Evolutionary conservation across 208 protist genomes (phyloP).

Genomic region (Acanthamoeba castellanii): DNA sequence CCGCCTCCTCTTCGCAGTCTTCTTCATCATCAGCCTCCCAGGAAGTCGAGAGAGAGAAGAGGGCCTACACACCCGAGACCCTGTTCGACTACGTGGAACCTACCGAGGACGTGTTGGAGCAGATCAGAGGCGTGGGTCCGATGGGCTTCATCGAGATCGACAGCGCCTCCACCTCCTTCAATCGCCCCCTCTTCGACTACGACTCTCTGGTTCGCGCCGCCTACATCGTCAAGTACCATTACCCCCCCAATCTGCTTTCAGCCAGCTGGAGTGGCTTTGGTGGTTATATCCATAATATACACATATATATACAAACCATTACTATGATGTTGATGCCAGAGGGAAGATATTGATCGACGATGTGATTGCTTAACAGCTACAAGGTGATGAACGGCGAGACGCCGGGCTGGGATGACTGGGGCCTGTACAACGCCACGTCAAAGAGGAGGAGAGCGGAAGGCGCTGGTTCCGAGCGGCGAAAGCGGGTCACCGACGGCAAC

Average conservation of each 20-base stretch:
- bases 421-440: neutral
- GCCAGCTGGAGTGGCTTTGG: neutral
- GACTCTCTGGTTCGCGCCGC: neutral
- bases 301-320: no score
- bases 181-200: constrained; percentile 32
- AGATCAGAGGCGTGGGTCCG: neutral
- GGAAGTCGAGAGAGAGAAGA: neutral
- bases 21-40: neutral
- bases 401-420: neutral
- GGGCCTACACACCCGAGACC: neutral
- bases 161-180: constrained; percentile 22
- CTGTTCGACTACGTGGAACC: neutral
- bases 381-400: neutral
- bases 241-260: neutral
- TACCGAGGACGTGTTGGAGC: neutral
- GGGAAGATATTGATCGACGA: neutral
- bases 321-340: no score
- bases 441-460: neutral
- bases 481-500: constrained; percentile 4
- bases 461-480: neutral
- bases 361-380: neutral
- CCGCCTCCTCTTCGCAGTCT: neutral
- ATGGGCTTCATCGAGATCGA: neutral
- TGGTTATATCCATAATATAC: neutral
- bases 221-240: constrained; percentile 7